These are phyloP conservation scores for Collybiopsis confluens DNA, from an alignment of 768 basidiomycete genomes.

Conservation along the genomic window DNA sequence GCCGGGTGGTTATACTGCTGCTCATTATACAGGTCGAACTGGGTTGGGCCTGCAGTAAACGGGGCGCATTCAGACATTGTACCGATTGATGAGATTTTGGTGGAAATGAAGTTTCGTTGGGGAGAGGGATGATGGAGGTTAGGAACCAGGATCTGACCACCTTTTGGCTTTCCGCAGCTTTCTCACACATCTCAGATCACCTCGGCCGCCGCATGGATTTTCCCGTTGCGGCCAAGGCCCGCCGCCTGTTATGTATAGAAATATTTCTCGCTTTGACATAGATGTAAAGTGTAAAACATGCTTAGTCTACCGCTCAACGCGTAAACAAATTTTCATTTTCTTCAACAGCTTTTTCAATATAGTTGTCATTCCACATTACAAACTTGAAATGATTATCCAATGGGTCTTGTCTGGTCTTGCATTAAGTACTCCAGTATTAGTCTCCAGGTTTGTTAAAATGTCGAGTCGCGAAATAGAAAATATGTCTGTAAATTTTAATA, in stretches of 20 bases:
- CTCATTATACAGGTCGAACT: conserved; percentile 16
- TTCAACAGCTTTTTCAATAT: too few species aligned
- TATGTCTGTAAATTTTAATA: too few species aligned
- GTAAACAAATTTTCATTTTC: too few species aligned
- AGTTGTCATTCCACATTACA: too few species aligned
- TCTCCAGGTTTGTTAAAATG: too few species aligned
- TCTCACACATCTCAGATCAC: not conserved
- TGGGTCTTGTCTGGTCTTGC: too few species aligned
- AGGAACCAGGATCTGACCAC: not conserved
- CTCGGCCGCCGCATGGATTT: too few species aligned
- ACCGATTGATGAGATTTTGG: not conserved
- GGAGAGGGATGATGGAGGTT: not conserved
- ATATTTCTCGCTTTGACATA: not conserved
- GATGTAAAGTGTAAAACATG: too few species aligned
- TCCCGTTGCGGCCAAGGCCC: too few species aligned
- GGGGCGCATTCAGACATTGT: conserved; percentile 2
- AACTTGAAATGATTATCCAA: too few species aligned
- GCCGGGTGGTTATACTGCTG: conserved; percentile 51
- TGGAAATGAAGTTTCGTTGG: not conserved
- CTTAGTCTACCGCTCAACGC: not conserved
- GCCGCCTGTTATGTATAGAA: not conserved
- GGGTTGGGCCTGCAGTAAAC: conserved; percentile 1
- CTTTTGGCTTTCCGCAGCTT: not conserved
- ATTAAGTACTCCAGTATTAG: too few species aligned
- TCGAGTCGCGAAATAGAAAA: too few species aligned